Base-by-base conservation (phyloP, 164 flowering plant species). In the Nymphaea colorata region DNA sequence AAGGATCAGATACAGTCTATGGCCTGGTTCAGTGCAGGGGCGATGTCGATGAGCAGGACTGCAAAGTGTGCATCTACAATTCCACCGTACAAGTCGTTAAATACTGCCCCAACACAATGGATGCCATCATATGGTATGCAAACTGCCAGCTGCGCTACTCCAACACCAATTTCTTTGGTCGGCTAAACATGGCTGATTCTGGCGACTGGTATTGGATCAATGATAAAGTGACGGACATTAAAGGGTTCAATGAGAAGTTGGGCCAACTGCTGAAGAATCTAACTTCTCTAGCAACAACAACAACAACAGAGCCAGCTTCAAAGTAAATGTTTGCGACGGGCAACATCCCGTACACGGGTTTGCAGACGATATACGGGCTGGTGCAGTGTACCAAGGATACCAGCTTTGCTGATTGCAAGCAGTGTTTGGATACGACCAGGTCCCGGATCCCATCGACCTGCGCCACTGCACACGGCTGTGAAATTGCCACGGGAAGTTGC, bases 1-100 rank as follows among this genome's bases (percentile, higher is more conserved):
- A 14, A 15, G 11, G 16, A 36, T 44, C 68, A 3, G 59, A 71
- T 43, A 17, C n/a, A 14, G 44, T 61, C 43, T 59, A 71, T 42
- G 65, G 65, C 12, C 36, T 71, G 0, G 65, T 60, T n/a, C 69
- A 42, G 4, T 71, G 73, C 64, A 66, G 73, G 43, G 69, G 73
- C 15, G 69, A 71, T 42, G 36, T 44, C 11, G n/a, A 4, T 1
- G 8, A 62, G 3, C 6, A 45, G 42, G 8, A 42, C 11, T 66
- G 73, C 65, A 11, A 11, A 2, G 60, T 44, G 6, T 71, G 73
- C 66, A 36, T 71, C 60, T 8, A 44, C 3, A 60, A 18, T 2
- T 45, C 64, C 11, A 47, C 42, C 14, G 14, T 47, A 15, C 10
- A 66, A 3, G 36, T 61, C 61, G 11, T 15, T 5, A 43, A 36